A percentile compares a stretch with the other conserved stretches of the same genome.
Conservation (phyloP, 176 grass and related monocot genomes). For the Oryza officinalis region DNA sequence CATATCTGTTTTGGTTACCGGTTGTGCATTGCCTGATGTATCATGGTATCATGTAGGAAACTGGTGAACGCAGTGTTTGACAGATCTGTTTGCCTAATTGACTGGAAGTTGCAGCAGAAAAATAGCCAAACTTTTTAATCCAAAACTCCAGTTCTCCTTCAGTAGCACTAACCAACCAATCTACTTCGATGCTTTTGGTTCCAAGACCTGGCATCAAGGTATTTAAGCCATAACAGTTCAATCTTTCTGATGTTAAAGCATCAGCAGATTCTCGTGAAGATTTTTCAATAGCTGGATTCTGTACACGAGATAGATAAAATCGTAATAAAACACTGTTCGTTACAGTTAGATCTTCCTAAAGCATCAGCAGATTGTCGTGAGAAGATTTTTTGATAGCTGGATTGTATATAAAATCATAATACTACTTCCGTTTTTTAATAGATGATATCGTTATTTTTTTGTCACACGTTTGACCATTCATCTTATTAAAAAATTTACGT, state of each 20-base stretch:
- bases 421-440: no score
- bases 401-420: no score
- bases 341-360: no score
- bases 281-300: not conserved
- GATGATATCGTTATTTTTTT: no score
- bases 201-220: no score
- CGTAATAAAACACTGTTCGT: no score
- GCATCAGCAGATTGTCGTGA: no score
- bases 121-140: not conserved
- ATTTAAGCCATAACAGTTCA: not conserved
- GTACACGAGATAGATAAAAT: not conserved
- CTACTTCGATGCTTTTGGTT: not conserved
- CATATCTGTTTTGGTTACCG: conserved; percentile 25
- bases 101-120: not conserved
- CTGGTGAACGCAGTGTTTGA: not conserved
- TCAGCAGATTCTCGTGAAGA: not conserved
- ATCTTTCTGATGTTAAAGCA: not conserved
- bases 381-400: no score
- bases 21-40: not conserved
- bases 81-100: not conserved
- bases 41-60: not conserved
- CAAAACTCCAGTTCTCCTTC: not conserved
- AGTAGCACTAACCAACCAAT: not conserved
- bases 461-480: no score
- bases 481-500: no score